These are phyloP conservation scores for Daedaleopsis sinensis DNA, from an alignment of 768 basidiomycete genomes.

Conservation along the genomic window DNA sequence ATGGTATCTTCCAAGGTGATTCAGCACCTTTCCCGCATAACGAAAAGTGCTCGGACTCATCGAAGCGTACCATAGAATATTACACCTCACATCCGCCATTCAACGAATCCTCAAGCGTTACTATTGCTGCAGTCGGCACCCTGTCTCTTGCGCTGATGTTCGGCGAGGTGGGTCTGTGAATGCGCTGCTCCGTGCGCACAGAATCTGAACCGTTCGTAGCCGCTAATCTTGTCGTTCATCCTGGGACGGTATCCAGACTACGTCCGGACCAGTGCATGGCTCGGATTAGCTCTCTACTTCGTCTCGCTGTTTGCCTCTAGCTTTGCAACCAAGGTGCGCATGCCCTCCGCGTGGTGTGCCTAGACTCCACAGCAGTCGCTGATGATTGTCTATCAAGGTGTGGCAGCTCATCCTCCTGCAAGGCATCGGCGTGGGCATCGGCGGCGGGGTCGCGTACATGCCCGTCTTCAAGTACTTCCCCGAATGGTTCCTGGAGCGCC, in stretches of 20 bases:
- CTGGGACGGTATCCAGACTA: slow-evolving; percentile 21
- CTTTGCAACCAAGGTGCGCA: slow-evolving; percentile 16
- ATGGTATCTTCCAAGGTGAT: slow-evolving; percentile 27
- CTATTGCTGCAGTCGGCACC: slow-evolving; percentile 24
- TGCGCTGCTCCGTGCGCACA: no score
- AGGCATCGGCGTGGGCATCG: slow-evolving; percentile 19
- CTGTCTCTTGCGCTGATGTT: slow-evolving; percentile 22
- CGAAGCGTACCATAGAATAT: slow-evolving; percentile 14
- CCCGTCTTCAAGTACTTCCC: slow-evolving; percentile 16
- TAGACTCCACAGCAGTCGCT: slow-evolving; percentile 7
- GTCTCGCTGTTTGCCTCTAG: slow-evolving; percentile 21
- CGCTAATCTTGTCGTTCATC: slow-evolving; percentile 8
- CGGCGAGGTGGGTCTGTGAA: slow-evolving; percentile 16
- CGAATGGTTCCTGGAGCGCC: slow-evolving; percentile 24
- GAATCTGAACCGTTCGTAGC: neutral
- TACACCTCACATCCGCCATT: slow-evolving; percentile 28
- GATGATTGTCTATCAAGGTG: slow-evolving; percentile 20
- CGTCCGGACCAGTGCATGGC: slow-evolving; percentile 20
- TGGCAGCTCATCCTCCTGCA: slow-evolving; percentile 27
- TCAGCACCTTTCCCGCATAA: neutral
- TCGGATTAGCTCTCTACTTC: slow-evolving; percentile 19
- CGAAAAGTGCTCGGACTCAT: no score
- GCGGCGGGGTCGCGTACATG: slow-evolving; percentile 22
- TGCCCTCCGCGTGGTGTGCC: neutral
- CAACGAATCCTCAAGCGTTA: slow-evolving; percentile 15